Evolutionary conservation across 257 asterid species (phyloP).

Genomic region (Nicotiana obtusifolia): DNA sequence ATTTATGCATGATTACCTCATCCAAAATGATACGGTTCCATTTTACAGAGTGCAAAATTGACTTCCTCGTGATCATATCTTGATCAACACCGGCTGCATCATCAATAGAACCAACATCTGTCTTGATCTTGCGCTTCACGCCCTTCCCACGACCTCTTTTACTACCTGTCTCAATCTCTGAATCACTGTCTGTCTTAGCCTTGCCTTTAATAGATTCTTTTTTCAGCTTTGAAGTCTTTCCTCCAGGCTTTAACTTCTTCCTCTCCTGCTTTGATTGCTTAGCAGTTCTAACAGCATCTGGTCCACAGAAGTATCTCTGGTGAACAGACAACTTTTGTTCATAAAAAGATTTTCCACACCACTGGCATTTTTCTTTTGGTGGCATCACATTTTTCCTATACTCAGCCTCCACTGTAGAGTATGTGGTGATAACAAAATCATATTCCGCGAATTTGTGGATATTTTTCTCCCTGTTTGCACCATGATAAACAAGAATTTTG

Average conservation of each 20-base stretch:
- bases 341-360: slow-evolving; percentile 63
- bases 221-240: slow-evolving; percentile 21
- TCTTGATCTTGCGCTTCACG: slow-evolving; percentile 12
- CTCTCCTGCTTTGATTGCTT: slow-evolving; percentile 83
- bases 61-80: slow-evolving; percentile 31
- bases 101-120: slow-evolving; percentile 26
- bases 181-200: slow-evolving; percentile 5
- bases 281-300: slow-evolving; percentile 58
- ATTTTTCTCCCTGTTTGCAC: slow-evolving; percentile 61
- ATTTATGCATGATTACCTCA: slow-evolving; percentile 42
- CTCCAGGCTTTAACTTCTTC: slow-evolving; percentile 28
- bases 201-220: slow-evolving; percentile 21
- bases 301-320: slow-evolving; percentile 75
- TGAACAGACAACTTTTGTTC: slow-evolving; percentile 52
- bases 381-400: slow-evolving; percentile 79
- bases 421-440: slow-evolving; percentile 90
- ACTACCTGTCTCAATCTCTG: slow-evolving; percentile 22
- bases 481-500: slow-evolving; percentile 81
- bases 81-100: slow-evolving; percentile 25
- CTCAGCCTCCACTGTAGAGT: slow-evolving; percentile 80
- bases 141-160: slow-evolving; percentile 24
- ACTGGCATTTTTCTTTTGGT: slow-evolving; percentile 66
- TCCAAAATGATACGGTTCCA: slow-evolving; percentile 91
- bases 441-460: slow-evolving; percentile 54
- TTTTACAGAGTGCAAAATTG: slow-evolving; percentile 65